These are phyloP conservation scores for Aspergillus hortae DNA, from an alignment of 2,329 filamentous ascomycete genomes.

Conservation along the genomic window DNA sequence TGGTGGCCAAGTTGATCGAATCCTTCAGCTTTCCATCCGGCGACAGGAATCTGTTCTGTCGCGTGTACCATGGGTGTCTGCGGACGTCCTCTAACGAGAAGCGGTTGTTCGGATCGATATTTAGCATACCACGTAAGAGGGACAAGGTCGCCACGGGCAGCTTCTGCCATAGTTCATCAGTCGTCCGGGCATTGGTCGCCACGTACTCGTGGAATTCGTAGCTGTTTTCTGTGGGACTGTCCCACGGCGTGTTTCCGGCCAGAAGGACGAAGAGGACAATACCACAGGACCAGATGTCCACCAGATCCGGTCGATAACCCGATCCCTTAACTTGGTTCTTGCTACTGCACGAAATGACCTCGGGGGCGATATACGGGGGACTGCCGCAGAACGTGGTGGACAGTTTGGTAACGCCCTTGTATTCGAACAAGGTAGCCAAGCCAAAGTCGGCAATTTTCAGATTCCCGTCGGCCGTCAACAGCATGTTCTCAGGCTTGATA, in stretches of 20 bases:
- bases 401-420: slow-evolving; percentile 76
- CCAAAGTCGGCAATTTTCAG: slow-evolving; percentile 97
- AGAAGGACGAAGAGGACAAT: slow-evolving; percentile 96
- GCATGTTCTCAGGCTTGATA: slow-evolving; percentile 91
- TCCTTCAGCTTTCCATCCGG: slow-evolving; percentile 72
- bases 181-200: slow-evolving; percentile 72
- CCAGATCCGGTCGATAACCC: slow-evolving; percentile 64
- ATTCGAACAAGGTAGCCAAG: slow-evolving; percentile 87
- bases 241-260: slow-evolving; percentile 97
- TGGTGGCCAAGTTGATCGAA: slow-evolving; percentile 80
- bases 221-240: slow-evolving; percentile 79
- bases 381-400: slow-evolving; percentile 91
- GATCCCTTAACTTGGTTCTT: slow-evolving; percentile 45
- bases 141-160: slow-evolving; percentile 73
- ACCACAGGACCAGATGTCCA: slow-evolving; percentile 96
- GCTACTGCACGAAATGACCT: slow-evolving; percentile 63
- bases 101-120: slow-evolving; percentile 66
- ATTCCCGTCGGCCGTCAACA: slow-evolving; percentile 78
- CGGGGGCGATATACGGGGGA: slow-evolving; percentile 94
- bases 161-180: slow-evolving; percentile 79
- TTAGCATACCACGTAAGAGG: slow-evolving; percentile 89
- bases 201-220: slow-evolving; percentile 91
- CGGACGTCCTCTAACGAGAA: slow-evolving; percentile 86
- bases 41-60: slow-evolving; percentile 72
- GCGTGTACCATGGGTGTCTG: slow-evolving; percentile 91